A percentile compares a stretch with the other conserved stretches of the same genome.
Evolutionary conservation across 2,329 filamentous ascomycete genomes (phyloP).

Genomic region (Setomelanomma holmii): DNA sequence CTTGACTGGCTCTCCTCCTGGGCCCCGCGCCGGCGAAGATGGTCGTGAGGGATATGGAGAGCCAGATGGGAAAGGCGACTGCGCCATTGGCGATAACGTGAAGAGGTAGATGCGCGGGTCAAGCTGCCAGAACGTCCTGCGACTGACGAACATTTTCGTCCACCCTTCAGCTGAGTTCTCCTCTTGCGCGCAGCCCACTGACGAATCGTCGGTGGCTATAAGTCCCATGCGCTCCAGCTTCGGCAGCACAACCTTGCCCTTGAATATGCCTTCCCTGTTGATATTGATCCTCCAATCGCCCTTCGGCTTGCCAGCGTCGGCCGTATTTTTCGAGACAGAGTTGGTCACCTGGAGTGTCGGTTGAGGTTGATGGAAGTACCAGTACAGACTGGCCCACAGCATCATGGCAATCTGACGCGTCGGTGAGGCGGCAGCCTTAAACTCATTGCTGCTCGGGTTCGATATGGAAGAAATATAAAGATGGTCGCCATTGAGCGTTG

Average conservation of each 20-base stretch:
- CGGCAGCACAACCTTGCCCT: constrained; percentile 80
- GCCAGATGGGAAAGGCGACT: constrained; percentile 57
- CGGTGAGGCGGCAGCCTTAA: constrained; percentile 78
- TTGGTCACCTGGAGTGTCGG: constrained; percentile 71
- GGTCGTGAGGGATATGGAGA: constrained; percentile 61
- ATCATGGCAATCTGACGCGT: constrained; percentile 95
- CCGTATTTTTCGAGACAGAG: constrained; percentile 69
- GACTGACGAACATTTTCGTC: constrained; percentile 81
- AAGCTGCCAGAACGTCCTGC: constrained; percentile 88
- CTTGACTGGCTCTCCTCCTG: constrained; percentile 32
- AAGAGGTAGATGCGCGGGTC: constrained; percentile 88
- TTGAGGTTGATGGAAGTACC: constrained; percentile 92
- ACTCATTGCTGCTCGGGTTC: constrained; percentile 79
- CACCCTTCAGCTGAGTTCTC: constrained; percentile 71
- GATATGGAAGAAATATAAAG: constrained; percentile 93
- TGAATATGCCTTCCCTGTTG: constrained; percentile 85
- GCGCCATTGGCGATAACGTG: constrained; percentile 70
- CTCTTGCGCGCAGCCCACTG: constrained; percentile 70
- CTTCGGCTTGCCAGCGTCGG: constrained; percentile 71
- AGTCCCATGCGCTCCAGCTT: constrained; percentile 95
- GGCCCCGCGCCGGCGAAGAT: constrained; percentile 53
- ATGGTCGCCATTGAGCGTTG: constrained; percentile 79
- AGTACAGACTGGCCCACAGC: constrained; percentile 92
- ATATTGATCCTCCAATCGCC: constrained; percentile 89
- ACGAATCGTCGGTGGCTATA: constrained; percentile 76